phyloP scores from a whole-genome alignment of 192 early-diverging fungal species.

The Dissophora globulifera region DNA sequence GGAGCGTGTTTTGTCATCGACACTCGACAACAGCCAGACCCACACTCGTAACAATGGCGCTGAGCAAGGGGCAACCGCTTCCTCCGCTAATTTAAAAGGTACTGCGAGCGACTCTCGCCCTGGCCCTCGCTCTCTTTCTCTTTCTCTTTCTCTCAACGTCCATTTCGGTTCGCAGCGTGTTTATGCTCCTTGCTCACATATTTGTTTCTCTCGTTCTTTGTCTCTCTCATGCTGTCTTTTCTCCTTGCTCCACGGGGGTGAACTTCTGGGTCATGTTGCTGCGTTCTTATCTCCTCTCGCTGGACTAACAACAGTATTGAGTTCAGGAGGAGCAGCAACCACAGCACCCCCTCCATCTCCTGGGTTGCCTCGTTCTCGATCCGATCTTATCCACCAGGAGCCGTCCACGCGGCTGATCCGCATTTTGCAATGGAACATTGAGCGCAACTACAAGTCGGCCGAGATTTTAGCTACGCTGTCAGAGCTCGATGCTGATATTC shows the following conservation, averaged over 20 bases:
- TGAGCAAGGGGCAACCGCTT: background rate
- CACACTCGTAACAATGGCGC: no score
- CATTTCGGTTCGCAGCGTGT: no score
- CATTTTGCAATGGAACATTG: slow-evolving; percentile 85
- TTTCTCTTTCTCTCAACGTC: background rate
- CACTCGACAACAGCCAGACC: no score
- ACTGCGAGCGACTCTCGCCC: background rate
- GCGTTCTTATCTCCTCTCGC: background rate
- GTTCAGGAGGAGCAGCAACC: no score
- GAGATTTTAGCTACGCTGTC: slow-evolving; percentile 64
- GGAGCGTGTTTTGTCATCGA: background rate
- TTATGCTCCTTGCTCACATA: background rate
- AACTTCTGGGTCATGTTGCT: background rate
- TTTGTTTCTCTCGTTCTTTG: background rate
- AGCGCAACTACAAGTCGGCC: slow-evolving; percentile 79
- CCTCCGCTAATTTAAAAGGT: slow-evolving; percentile 4
- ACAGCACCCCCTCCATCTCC: no score
- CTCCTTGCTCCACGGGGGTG: background rate
- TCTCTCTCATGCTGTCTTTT: slow-evolving; percentile 1
- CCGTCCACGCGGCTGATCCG: slow-evolving; percentile 62
- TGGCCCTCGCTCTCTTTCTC: background rate
- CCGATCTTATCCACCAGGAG: no score
- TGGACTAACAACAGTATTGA: background rate
- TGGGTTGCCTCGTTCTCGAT: no score
- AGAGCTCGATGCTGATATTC: slow-evolving; percentile 74